A percentile compares a stretch with the other conserved stretches of the same genome.
These are phyloP conservation scores for Auriculariales sp. DNA, from an alignment of 768 basidiomycete genomes.

Conservation along the genomic window DNA sequence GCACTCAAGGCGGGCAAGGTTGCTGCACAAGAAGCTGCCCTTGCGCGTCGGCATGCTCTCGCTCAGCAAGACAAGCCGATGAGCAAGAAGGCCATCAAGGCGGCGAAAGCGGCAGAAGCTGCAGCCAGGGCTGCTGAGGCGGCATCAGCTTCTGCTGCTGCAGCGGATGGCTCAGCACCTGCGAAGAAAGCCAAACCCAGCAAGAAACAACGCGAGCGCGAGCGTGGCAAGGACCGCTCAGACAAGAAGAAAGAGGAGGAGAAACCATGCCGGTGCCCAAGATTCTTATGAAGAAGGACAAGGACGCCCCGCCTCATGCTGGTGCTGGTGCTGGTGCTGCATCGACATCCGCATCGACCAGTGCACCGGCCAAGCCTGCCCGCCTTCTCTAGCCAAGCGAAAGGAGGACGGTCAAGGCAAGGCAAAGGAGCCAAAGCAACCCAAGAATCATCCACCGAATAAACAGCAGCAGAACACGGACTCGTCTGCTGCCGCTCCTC, in stretches of 20 bases:
- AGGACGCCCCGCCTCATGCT: constrained; percentile 14
- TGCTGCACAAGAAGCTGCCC: background rate
- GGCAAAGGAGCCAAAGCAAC: too few relatives aligned
- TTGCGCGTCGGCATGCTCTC: background rate
- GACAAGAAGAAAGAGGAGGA: constrained; percentile 5
- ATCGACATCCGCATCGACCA: too few relatives aligned
- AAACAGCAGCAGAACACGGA: too few relatives aligned
- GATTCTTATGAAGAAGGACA: constrained; percentile 16
- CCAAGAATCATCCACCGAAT: too few relatives aligned
- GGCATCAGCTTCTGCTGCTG: constrained; percentile 5
- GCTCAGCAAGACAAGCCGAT: constrained; percentile 5
- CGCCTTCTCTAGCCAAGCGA: too few relatives aligned
- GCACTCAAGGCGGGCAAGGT: constrained; percentile 77
- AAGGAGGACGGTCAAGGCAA: too few relatives aligned
- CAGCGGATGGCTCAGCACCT: constrained; percentile 9
- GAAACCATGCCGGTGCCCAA: constrained; percentile 15
- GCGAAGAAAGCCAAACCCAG: constrained; percentile 9
- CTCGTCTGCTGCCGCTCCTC: too few relatives aligned
- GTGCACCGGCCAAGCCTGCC: background rate
- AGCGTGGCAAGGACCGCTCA: background rate
- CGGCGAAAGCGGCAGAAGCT: constrained; percentile 13
- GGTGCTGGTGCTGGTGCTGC: too few relatives aligned
- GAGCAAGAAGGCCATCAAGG: constrained; percentile 16
- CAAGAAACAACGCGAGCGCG: background rate
- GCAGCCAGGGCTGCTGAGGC: background rate